Base-by-base conservation (phyloP, 2,329 filamentous ascomycete genomes). In the Colletotrichum euphorbiae region DNA sequence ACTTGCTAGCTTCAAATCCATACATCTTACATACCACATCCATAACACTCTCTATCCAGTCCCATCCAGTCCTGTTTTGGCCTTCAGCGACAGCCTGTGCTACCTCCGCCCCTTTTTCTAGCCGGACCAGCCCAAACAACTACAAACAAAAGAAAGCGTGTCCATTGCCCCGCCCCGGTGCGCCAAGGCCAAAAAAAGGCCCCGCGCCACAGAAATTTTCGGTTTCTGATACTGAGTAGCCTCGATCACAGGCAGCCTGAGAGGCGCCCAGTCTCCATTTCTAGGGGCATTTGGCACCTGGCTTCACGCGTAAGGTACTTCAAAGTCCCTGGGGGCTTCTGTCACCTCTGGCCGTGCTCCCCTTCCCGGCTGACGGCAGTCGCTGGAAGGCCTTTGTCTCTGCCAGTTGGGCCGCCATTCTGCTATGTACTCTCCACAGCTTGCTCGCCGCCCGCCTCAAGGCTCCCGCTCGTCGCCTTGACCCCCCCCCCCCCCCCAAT, bases 181-280 rank as follows among this genome's bases (percentile, higher is more conserved):
- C 21, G 21, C 24, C 55, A 21, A 40, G 11, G 12, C 42, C 42
- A 38, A 63, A 24, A 38, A 33, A 46, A 24, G 64, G 64, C 60
- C 60, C 28, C 64, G 52, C 64, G 64, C 64, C 64, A 67, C 45
- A 64, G 45, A 67, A 64, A 67, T 58, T 24, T 71, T 70, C 67
- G 70, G 33, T 63, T 58, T 62, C 72, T 69, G n/a, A n/a, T n/a
- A n/a, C n/a, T n/a, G n/a, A n/a, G n/a, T 69, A 65, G 60, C 62
- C 65, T 62, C 70, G 42, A 11, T 17, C 13, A 33, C 38, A 67
- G 70, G 68, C 54, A 43, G 62, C 65, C 59, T 69, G 64, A 31
- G 59, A 28, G 28, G 28, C 28, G 28, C 28, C 28, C 28, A 28
- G 28, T 28, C 24, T 28, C 24, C 24, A 28, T 28, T 28, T 5